These are phyloP conservation scores for Fusarium anthophilum DNA, from an alignment of 2,329 filamentous ascomycete species.

Conservation along the genomic window DNA sequence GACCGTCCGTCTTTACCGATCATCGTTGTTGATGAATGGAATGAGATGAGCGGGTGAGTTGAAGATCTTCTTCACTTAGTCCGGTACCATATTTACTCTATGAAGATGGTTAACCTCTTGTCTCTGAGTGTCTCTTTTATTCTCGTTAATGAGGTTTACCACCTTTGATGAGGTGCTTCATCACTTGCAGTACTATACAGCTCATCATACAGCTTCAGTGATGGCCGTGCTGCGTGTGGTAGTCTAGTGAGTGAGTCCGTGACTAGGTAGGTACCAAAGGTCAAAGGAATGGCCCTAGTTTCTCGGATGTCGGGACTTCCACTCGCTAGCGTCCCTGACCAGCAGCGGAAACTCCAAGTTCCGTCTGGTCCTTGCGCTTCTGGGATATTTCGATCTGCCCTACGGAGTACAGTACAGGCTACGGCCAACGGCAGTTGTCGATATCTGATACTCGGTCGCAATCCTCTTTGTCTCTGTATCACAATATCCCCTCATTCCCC, in stretches of 20 bases:
- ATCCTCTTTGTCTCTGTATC: background rate
- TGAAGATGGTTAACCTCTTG: background rate
- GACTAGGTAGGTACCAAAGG: background rate
- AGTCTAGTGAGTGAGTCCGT: background rate
- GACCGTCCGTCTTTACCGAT: background rate
- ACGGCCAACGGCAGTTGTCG: constrained; percentile 23
- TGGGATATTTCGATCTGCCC: constrained; percentile 16
- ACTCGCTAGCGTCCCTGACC: constrained; percentile 35
- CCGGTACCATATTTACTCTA: background rate
- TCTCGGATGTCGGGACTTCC: constrained; percentile 40
- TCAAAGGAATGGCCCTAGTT: constrained; percentile 23
- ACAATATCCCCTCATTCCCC: background rate
- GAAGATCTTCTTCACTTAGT: background rate
- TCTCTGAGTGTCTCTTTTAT: background rate
- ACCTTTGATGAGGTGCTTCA: background rate
- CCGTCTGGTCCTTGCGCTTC: constrained; percentile 29
- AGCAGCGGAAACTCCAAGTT: constrained; percentile 36
- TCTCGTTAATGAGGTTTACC: background rate
- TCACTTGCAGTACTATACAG: background rate
- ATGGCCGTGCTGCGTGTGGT: background rate
- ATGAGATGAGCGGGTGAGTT: background rate
- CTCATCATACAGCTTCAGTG: background rate
- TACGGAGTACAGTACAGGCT: too few relatives aligned
- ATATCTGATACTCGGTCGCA: constrained; percentile 10
- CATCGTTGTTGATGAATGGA: constrained; percentile 6